These are phyloP conservation scores for Volvariella volvacea DNA, from an alignment of 1,284 basidiomycete genomes.

Conservation along the genomic window DNA sequence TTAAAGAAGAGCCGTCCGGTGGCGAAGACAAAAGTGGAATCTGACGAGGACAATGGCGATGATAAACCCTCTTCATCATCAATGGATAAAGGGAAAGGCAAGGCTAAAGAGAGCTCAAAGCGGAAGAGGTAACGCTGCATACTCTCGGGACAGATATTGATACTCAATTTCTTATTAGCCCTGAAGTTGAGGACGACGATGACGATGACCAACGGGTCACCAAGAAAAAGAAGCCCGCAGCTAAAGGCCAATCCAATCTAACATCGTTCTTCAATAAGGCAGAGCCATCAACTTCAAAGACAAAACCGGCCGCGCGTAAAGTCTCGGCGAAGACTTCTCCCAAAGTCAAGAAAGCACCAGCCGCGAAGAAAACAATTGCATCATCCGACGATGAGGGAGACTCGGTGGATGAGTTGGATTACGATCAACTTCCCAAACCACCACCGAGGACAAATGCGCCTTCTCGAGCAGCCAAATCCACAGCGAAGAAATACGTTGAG, in stretches of 20 bases:
- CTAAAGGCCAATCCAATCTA: constrained; percentile 33
- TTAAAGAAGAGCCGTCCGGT: constrained; percentile 5
- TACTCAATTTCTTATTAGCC: constrained; percentile 1
- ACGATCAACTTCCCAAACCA: constrained; percentile 23
- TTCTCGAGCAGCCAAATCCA: constrained; percentile 29
- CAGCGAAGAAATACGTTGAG: constrained; percentile 47
- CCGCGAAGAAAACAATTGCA: constrained; percentile 31
- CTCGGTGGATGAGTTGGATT: constrained; percentile 20
- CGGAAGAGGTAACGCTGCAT: constrained; percentile 13
- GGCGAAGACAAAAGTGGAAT: constrained; percentile 10
- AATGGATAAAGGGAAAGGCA: constrained; percentile 6
- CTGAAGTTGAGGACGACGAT: constrained; percentile 16
- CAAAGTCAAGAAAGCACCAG: constrained; percentile 47
- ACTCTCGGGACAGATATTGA: constrained; percentile 9
- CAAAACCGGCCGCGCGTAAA: constrained; percentile 34
- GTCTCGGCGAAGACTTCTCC: constrained; percentile 40
- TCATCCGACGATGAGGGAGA: constrained; percentile 31
- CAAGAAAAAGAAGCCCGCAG: constrained; percentile 39
- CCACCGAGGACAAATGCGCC: constrained; percentile 17
- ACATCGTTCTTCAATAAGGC: constrained; percentile 60
- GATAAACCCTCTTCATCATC: too few relatives aligned
- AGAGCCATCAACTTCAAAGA: constrained; percentile 25
- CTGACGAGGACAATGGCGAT: constrained; percentile 2
- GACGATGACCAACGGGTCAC: constrained; percentile 31
- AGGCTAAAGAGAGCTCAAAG: constrained; percentile 10